phyloP scores from a whole-genome alignment of 331 rosid genomes.

The Saraca asoca region DNA sequence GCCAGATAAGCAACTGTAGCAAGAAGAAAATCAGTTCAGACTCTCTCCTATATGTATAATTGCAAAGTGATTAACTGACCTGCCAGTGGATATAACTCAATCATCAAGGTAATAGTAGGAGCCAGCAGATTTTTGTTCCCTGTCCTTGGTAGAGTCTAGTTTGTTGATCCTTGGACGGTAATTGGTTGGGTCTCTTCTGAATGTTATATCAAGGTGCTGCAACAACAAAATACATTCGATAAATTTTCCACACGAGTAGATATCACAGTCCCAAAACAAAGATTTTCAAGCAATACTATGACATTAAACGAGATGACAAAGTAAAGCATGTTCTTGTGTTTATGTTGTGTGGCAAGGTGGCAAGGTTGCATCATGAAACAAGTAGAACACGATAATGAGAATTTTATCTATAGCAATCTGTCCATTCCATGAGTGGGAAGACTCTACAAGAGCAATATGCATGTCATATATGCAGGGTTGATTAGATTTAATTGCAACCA shows the following conservation, averaged over 20 bases:
- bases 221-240: constrained; percentile 19
- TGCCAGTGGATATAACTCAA: constrained; percentile 22
- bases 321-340: background rate
- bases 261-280: background rate
- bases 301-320: background rate
- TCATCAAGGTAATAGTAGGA: constrained; percentile 66
- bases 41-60: too few species aligned
- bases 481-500: background rate
- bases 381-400: background rate
- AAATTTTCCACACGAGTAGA: constrained; percentile 2
- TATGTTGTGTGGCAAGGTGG: background rate
- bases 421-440: background rate
- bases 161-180: constrained; percentile 66
- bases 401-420: background rate
- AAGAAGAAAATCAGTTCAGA: too few species aligned
- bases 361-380: background rate
- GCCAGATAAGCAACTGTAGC: too few species aligned
- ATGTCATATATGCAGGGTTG: background rate
- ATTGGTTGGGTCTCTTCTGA: constrained; percentile 70
- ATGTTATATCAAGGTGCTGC: constrained; percentile 72
- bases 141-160: constrained; percentile 56
- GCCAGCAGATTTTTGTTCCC: constrained; percentile 65
- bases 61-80: background rate
- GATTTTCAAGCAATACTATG: background rate
- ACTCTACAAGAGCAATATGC: constrained; percentile 6